Conservation (phyloP, 345 rosid species). For the Salix viminalis region DNA sequence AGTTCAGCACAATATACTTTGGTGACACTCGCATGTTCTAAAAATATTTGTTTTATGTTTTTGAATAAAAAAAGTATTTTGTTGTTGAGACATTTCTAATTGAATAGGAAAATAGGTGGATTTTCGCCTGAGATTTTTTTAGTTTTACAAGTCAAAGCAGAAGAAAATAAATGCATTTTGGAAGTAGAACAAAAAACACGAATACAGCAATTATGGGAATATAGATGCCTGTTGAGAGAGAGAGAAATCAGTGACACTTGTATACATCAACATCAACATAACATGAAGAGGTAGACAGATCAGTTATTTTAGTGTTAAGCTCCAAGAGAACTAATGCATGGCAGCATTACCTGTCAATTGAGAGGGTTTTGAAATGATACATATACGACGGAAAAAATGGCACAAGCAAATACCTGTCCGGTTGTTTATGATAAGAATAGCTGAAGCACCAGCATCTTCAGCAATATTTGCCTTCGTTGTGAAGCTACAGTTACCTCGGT, state of each 20-base stretch:
- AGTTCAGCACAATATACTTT: not conserved
- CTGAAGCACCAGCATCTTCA: conserved; percentile 68
- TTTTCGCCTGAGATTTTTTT: not conserved
- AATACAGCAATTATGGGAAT: not conserved
- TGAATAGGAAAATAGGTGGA: not conserved
- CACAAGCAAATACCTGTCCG: conserved; percentile 45
- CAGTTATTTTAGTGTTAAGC: not conserved
- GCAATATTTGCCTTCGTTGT: conserved; percentile 68
- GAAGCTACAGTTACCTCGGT: conserved; percentile 86
- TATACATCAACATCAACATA: not conserved
- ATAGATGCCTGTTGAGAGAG: not conserved
- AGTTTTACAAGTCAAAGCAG: not conserved
- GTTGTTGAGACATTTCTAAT: not conserved
- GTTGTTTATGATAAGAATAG: conserved; percentile 72
- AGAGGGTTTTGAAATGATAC: not conserved
- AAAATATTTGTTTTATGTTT: not conserved
- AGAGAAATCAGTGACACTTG: not conserved
- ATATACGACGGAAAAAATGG: not conserved
- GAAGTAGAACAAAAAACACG: not conserved
- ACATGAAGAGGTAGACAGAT: not conserved
- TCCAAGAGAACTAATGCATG: not conserved
- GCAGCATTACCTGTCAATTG: not conserved
- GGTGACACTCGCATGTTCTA: not conserved
- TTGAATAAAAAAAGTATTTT: not conserved
- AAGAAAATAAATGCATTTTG: not conserved